phyloP scores from a whole-genome alignment of 257 asterid genomes.

The Nicotiana tomentosiformis region DNA sequence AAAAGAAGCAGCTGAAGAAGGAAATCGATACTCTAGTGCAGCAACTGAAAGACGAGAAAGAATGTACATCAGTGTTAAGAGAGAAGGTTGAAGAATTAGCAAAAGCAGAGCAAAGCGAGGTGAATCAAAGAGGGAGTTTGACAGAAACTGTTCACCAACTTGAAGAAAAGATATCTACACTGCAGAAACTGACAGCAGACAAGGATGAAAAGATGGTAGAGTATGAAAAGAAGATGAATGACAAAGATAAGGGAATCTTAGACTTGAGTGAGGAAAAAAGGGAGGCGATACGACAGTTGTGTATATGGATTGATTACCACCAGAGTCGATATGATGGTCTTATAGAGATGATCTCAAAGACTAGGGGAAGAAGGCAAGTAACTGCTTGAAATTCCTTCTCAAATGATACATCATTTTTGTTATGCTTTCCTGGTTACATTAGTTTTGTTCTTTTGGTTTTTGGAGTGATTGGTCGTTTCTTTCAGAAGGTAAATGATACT shows the following conservation, averaged over 20 bases:
- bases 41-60: conserved; percentile 40
- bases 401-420: conserved; percentile 1
- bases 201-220: conserved; percentile 43
- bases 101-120: conserved; percentile 27
- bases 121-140: conserved; percentile 40
- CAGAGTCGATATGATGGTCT: conserved; percentile 59
- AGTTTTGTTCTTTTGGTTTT: background rate
- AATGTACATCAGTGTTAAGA: conserved; percentile 20
- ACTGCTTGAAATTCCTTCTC: conserved; percentile 23
- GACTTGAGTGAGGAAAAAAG: conserved; percentile 68
- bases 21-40: conserved; percentile 33
- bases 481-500: background rate
- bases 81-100: conserved; percentile 37
- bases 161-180: conserved; percentile 39
- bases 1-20: conserved; percentile 38
- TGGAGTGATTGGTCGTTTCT: conserved; percentile 3
- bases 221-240: conserved; percentile 39
- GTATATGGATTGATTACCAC: conserved; percentile 75
- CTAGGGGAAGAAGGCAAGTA: conserved; percentile 40
- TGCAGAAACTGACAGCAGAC: conserved; percentile 32
- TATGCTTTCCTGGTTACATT: background rate
- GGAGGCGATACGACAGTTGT: conserved; percentile 77
- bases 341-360: conserved; percentile 43
- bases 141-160: conserved; percentile 21
- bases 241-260: conserved; percentile 48